Base-by-base conservation (phyloP, 2,329 filamentous ascomycete genomes). In the Penicillium sp. region DNA sequence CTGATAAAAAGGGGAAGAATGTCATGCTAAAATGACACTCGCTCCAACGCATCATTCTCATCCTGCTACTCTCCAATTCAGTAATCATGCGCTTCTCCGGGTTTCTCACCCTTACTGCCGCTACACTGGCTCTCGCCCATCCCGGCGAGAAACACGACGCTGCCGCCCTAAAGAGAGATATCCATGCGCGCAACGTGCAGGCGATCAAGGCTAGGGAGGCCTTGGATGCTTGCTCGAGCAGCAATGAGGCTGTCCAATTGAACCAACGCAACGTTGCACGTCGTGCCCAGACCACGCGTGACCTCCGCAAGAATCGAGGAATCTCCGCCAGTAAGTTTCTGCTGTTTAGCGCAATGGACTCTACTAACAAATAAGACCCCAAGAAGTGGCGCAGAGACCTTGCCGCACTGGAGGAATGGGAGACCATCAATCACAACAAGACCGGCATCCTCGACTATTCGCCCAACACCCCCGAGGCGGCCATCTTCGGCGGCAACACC, bases 401-500 rank as follows among this genome's bases (percentile, higher is more conserved):
- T 2, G 75, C 71, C n/a, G 69, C 75, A 5, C 72, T 81, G 3
- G 67, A 73, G 53, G 71, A 76, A 57, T 80, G 75, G 75, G 77
- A 76, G 47, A 72, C 72, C 0, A 56, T 75, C 51, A 71, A 75
- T 46, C 78, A 81, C 67, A 74, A 81, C 67, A 71, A 71, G 66
- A 80, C 78, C 4, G 73, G 69, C 1, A 49, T 69, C 9, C 53
- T 76, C 19, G 65, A 73, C 56, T 68, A 68, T 49, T 63, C 60
- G 15, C 58, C 66, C 13, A 71, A 73, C 56, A 73, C 69, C 29
- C 72, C 70, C 26, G 71, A 76, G 17, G 67, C 67, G 11, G 61
- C 60, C 7, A 65, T 81, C 58, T 81, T 81, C 56, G 73, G 71
- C 7, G 75, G 78, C 35, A 81, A 82, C 67, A 80, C 77, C 9